Base-by-base conservation (phyloP, 139 green algal species). In the Tetradesmus lagerheimii region DNA sequence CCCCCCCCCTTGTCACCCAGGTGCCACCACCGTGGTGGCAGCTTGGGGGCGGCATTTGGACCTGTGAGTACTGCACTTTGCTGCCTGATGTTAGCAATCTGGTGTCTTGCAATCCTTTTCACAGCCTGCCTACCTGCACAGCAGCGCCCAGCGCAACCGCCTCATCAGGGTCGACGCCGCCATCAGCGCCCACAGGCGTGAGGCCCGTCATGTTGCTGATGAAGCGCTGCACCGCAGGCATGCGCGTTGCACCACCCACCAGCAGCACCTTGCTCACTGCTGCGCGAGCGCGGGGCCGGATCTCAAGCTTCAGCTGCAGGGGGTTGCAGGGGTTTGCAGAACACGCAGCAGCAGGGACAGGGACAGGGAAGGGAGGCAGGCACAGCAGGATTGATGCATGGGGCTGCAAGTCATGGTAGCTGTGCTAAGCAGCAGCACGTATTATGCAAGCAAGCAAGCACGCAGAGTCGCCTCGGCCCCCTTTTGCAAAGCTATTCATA, bases 161-260 rank as follows among this genome's bases (percentile, higher is more conserved):
- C 91, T 96, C 93, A 80, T 99, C 97, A 16, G 97, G 97, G 88
- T 99, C 94, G 20, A 98, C 89, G 18, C 45, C 84, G 50, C 25
- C 45, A 25, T 78, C 66, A 18, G 57, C 41, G 20, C 67, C 80
- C 27, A 90, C 85, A 1, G 95, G 92, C 39, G 94, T 62, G 38
- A 98, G 71, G 16, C 97, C 95, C 1, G 97, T 99, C 95, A 98
- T 98, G 95, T 98, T 97, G 38, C 45, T 35, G 29, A 99, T 93
- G 89, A 99, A 98, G 67, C 82, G 88, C 14, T 67, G 71, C 25
- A 99, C 90, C 1, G 94, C 91, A 2, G 96, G 96, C 96, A 98
- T 98, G 80, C 97, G 95, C 0, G 97, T 99, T 78, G 96, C 92
- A 27, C 96, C 97, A 14, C 97, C 97, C 66, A 99, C 97, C 90